Base-by-base conservation (phyloP, 768 basidiomycete species). In the Russula vinacea region DNA sequence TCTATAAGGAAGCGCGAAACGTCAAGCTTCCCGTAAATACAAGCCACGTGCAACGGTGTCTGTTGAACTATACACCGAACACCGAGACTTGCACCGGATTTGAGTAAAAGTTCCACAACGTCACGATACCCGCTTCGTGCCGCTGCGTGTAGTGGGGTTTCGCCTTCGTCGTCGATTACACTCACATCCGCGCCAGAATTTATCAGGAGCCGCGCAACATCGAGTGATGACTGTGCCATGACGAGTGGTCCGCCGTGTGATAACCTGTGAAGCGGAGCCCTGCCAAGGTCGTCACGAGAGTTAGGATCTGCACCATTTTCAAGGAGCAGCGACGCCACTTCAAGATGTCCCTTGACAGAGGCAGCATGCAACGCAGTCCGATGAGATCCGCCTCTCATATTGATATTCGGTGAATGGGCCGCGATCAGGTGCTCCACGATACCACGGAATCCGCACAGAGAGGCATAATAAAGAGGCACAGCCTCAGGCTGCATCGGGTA, bases 81-180 rank as follows among this genome's bases (percentile, higher is more conserved):
- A 22, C 35, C 19, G n/a, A 33, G 19, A 7, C n/a, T 53, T n/a
- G 52, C 52, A 11, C 33, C 52, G 35, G 13, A 35, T 5, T 13
- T 19, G 17, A 53, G 52, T 35, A 53, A n/a, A 33, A 33, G 13
- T 53, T 53, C 33, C n/a, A 6, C 33, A 22, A 53, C 13, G 10
- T 53, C 52, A 17, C 58, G 51, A 22, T 49, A 44, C 33, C 58
- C 56, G 29, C 50, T 44, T 19, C 26, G 44, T 16, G 58, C 52
- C 2, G 54, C 64, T 1, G 50, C 11, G 35, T 65, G 56, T 29
- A 65, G 33, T 4, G 64, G 52, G 7, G 64, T 65, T 13, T 17
- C 39, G 17, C 54, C 60, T 7, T 62, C 7, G 2, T 42, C 13
- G 17, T 65, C 56, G 1, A 17, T n/a, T 16, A 50, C 16, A 16